Conservation (phyloP, 768 basidiomycete genomes). For the Boletus coccyginus region DNA sequence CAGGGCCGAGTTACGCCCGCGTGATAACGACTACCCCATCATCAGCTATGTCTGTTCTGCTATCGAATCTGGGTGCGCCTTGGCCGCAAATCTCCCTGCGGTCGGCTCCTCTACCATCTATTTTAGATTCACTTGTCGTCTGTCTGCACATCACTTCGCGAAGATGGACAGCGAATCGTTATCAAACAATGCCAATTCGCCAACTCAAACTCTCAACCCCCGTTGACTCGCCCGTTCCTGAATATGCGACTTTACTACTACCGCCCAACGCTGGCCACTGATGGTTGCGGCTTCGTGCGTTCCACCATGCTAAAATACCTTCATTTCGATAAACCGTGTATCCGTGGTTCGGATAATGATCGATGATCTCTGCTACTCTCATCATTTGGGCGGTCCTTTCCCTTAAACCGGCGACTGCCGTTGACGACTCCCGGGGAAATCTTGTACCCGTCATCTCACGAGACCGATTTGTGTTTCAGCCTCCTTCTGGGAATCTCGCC, state of each 20-base stretch:
- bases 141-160: constrained; percentile 24
- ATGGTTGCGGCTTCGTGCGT: background rate
- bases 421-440: constrained; percentile 11
- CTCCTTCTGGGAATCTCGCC: constrained; percentile 10
- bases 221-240: background rate
- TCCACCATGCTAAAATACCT: constrained; percentile 1
- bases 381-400: background rate
- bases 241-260: background rate
- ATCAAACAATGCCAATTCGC: constrained; percentile 3
- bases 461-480: constrained; percentile 15
- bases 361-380: constrained; percentile 1
- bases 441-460: constrained; percentile 23
- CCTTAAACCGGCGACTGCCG: constrained; percentile 17
- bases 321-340: background rate
- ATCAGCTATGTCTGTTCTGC: constrained; percentile 21
- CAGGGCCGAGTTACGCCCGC: constrained; percentile 14
- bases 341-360: constrained; percentile 4
- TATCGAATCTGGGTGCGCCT: constrained; percentile 10
- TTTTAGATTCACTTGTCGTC: constrained; percentile 19
- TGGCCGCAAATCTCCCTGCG: constrained; percentile 10
- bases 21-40: constrained; percentile 18
- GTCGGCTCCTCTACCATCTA: constrained; percentile 15
- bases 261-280: background rate
- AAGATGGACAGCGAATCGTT: constrained; percentile 19
- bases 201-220: constrained; percentile 7